Conservation (phyloP, 805 yeast genomes). For the Metschnikowia noctiluminum region DNA sequence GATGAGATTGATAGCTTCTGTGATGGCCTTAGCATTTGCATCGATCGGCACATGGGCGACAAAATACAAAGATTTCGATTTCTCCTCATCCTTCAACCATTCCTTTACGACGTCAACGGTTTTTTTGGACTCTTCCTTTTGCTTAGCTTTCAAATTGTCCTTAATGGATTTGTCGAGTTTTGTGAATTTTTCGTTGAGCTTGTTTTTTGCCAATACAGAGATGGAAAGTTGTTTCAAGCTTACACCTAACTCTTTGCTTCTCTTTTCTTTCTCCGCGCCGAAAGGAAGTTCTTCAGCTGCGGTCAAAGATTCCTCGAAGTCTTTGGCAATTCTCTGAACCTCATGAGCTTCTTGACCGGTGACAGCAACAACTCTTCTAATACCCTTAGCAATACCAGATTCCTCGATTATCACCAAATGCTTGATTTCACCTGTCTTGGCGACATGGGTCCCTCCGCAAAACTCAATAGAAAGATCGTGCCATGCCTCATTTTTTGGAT, state of each 20-base stretch:
- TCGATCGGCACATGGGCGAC: constrained; percentile 68
- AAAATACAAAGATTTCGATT: constrained; percentile 48
- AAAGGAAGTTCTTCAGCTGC: constrained; percentile 62
- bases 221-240: constrained; percentile 77
- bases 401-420: constrained; percentile 89
- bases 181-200: constrained; percentile 68
- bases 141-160: constrained; percentile 83
- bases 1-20: constrained; percentile 84
- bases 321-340: constrained; percentile 81
- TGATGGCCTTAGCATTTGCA: constrained; percentile 88
- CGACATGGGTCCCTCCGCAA: constrained; percentile 99
- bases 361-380: constrained; percentile 96
- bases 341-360: constrained; percentile 88
- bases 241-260: constrained; percentile 80
- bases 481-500: constrained; percentile 79
- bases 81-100: constrained; percentile 53
- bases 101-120: constrained; percentile 72
- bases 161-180: constrained; percentile 81
- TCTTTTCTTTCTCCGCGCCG: constrained; percentile 76
- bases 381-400: constrained; percentile 97
- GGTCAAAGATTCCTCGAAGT: constrained; percentile 59
- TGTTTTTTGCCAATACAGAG: constrained; percentile 75
- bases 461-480: constrained; percentile 78
- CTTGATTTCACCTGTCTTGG: constrained; percentile 88
- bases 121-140: constrained; percentile 82